Evolutionary conservation across 768 basidiomycete genomes (phyloP), one percentile per base, ranked within the genome.

Genomic region (Leccinum sublutescens): DNA sequence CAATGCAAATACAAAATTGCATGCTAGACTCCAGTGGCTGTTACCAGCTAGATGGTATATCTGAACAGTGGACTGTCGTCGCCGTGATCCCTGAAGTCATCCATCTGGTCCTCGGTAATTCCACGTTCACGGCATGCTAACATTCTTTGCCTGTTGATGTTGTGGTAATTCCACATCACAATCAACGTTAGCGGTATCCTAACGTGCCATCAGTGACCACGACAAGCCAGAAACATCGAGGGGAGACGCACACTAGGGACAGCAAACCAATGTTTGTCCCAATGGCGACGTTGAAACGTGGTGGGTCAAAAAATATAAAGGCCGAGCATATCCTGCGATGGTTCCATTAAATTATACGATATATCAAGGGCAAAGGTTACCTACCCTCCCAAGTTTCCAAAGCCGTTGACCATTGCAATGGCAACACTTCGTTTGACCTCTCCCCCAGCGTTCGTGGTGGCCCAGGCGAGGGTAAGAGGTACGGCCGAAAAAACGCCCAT

Each of bases 371-470:
- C 25, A 43, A 73, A 75, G 12, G 70, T 3, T 17, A 60, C 72
- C 51, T 45, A 79, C 64, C 83, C 83, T 59, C 84, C 83, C 17
- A 85, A 65, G 62, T 84, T 86, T n/a, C 80, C 84, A 45, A 83
- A 56, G 15, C 80, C 81, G 78, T 78, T 14, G n/a, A 84, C 75
- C 74, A 83, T 76, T 3, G 79, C 85, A 31, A 85, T 65, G 1
- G 77, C 76, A 7, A 81, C 76, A 47, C 76, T 80, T 51, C 78
- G 77, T 59, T 81, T 80, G 48, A 80, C 55, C 54, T 83, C 82
- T 15, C 85, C 83, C 23, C 85, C 84, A 2, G 80, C 77, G 48
- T 83, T 82, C 5, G 78, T 78, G 6, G 77, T 78, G 2, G 73
- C 76, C 85, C 85, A 86, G 23, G 82, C 79, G 1, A 85, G 64